phyloP scores from a whole-genome alignment of 176 grass and related monocot genomes.

The Oryza glumipatula region DNA sequence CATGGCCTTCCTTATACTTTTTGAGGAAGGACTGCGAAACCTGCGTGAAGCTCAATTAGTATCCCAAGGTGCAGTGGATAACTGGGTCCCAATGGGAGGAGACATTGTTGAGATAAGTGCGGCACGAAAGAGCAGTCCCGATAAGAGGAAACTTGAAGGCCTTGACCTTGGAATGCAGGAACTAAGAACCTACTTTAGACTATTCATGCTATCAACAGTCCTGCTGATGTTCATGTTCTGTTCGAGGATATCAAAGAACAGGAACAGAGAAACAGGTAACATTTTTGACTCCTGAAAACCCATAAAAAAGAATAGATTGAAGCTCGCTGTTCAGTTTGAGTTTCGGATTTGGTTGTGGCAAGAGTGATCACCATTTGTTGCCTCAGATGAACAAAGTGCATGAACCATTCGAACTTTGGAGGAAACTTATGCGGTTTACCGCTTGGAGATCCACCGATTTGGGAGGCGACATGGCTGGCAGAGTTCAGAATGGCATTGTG shows the following conservation, averaged over 20 bases:
- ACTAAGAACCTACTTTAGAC: constrained; percentile 86
- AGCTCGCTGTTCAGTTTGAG: not conserved
- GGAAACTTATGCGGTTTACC: not conserved
- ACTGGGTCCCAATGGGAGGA: constrained; percentile 49
- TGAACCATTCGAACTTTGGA: not conserved
- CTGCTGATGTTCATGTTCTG: constrained; percentile 98
- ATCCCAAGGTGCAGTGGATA: constrained; percentile 40
- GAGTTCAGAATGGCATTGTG: constrained; percentile 27
- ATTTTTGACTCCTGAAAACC: constrained; percentile 32
- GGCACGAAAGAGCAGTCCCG: constrained; percentile 21
- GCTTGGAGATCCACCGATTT: constrained; percentile 9
- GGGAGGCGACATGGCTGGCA: constrained; percentile 15
- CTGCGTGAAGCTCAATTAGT: constrained; percentile 37
- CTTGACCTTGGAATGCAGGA: constrained; percentile 95
- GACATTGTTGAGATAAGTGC: constrained; percentile 42
- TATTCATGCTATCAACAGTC: constrained; percentile 88
- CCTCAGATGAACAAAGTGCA: constrained; percentile 44
- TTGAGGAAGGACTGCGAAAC: constrained; percentile 62
- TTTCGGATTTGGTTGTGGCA: not conserved
- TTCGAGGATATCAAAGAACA: constrained; percentile 88
- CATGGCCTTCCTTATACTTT: constrained; percentile 83
- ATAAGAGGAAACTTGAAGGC: constrained; percentile 62
- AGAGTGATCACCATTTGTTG: constrained; percentile 10
- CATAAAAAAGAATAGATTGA: not conserved
- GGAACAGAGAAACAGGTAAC: constrained; percentile 58